Evolutionary conservation across 257 asterid species (phyloP).

Genomic region (Mentha longifolia): DNA sequence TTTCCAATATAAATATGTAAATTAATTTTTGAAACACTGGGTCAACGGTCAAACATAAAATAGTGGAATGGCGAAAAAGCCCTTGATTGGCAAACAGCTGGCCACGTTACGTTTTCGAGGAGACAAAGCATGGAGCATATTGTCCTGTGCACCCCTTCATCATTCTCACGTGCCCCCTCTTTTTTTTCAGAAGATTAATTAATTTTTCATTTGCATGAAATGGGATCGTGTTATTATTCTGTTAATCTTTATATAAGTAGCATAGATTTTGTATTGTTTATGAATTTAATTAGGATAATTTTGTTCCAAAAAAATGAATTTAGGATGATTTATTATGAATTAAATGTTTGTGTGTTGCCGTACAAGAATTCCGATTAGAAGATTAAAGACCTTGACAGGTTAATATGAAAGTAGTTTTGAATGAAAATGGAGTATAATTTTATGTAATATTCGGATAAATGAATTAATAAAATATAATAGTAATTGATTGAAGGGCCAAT

Average conservation of each 20-base stretch:
- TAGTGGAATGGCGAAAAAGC: constrained; percentile 16
- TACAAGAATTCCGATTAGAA: too few species aligned
- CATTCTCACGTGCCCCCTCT: constrained; percentile 51
- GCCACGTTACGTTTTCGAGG: constrained; percentile 51
- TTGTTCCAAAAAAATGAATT: too few species aligned
- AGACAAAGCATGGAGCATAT: constrained; percentile 50
- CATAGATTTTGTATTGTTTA: too few species aligned
- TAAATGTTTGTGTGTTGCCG: too few species aligned
- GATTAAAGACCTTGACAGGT: too few species aligned
- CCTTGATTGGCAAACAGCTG: constrained; percentile 53
- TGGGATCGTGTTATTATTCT: not conserved
- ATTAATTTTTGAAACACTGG: not conserved
- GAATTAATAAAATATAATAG: too few species aligned
- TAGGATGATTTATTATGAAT: too few species aligned
- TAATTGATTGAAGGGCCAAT: not conserved
- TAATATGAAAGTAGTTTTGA: too few species aligned
- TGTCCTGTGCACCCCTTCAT: constrained; percentile 43
- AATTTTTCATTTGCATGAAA: not conserved
- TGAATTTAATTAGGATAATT: too few species aligned
- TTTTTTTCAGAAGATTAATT: not conserved
- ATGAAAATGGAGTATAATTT: not conserved
- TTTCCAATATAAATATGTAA: not conserved
- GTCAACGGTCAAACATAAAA: constrained; percentile 49
- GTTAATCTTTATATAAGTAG: not conserved
- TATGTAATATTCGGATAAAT: not conserved